A percentile compares a stretch with the other conserved stretches of the same genome.
These are phyloP conservation scores for Mesotaenium endlicherianum DNA, from an alignment of 139 green algal species.

Conservation along the genomic window DNA sequence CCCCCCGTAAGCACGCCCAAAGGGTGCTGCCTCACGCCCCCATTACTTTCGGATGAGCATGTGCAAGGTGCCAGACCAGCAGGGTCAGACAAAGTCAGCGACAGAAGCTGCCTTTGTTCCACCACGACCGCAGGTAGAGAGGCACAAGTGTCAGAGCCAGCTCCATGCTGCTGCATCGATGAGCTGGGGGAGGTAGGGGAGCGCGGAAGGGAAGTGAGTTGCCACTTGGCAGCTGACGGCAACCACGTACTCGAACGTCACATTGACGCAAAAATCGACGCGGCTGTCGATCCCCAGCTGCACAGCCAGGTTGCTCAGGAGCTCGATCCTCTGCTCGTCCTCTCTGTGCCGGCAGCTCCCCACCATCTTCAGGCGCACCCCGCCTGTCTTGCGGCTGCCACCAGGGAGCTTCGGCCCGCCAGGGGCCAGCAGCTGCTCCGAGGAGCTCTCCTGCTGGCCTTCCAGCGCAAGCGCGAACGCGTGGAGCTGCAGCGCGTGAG, in stretches of 20 bases:
- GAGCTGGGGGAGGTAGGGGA: not conserved
- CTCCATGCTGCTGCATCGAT: too few species aligned
- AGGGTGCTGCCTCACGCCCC: too few species aligned
- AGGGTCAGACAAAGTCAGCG: too few species aligned
- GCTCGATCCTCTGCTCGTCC: conserved; percentile 22
- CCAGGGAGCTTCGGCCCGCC: too few species aligned
- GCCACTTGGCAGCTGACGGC: not conserved
- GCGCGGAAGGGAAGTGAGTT: not conserved
- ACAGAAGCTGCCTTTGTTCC: too few species aligned
- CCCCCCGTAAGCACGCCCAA: too few species aligned
- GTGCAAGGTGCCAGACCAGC: too few species aligned
- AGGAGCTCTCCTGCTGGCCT: too few species aligned
- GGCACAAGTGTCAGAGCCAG: too few species aligned
- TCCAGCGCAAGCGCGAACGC: conserved; percentile 25
- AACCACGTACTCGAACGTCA: conserved; percentile 49
- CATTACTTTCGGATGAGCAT: too few species aligned
- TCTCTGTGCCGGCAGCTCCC: conserved; percentile 35
- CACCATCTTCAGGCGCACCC: conserved; percentile 30
- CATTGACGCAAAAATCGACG: conserved; percentile 72
- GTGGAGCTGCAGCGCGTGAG: conserved; percentile 27
- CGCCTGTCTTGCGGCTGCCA: not conserved
- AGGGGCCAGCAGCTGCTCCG: too few species aligned
- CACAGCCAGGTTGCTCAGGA: conserved; percentile 18
- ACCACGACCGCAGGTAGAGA: too few species aligned
- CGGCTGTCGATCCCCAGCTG: conserved; percentile 24